phyloP scores from a whole-genome alignment of 495 filamentous ascomycete species.

The Cercophora scortea region DNA sequence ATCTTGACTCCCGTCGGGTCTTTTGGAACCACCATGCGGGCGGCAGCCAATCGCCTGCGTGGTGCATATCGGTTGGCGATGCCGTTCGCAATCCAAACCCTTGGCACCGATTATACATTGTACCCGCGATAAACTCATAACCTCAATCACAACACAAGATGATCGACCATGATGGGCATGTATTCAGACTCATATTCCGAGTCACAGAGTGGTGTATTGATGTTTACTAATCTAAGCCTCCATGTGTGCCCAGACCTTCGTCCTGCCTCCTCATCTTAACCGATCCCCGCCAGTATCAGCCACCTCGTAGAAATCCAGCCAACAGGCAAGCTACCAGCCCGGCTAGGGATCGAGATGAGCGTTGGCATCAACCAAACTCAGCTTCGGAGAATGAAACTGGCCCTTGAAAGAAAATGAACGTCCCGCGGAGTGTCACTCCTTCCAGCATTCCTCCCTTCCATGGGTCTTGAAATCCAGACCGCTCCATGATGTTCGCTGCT shows the following conservation, averaged over 20 bases:
- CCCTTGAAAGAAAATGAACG: neutral
- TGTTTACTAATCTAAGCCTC: neutral
- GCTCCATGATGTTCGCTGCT: conserved; percentile 12
- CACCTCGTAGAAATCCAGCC: neutral
- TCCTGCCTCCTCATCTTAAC: neutral
- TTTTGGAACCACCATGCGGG: too few relatives aligned
- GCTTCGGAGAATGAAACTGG: conserved; percentile 4
- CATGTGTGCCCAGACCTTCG: neutral
- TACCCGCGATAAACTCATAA: too few relatives aligned
- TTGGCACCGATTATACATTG: too few relatives aligned
- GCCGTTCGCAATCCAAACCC: too few relatives aligned
- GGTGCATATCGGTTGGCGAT: too few relatives aligned
- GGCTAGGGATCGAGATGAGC: neutral
- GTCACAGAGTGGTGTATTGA: neutral
- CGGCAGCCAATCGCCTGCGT: too few relatives aligned
- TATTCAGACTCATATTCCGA: too few relatives aligned
- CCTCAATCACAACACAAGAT: too few relatives aligned
- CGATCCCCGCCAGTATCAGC: neutral
- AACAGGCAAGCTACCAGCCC: neutral
- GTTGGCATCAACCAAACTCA: neutral
- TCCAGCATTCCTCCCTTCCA: conserved; percentile 7
- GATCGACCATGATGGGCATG: too few relatives aligned
- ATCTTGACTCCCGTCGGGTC: neutral
- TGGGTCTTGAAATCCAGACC: neutral
- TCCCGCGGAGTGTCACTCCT: conserved; percentile 11